Base-by-base conservation (phyloP, 2,329 filamentous ascomycete species). In the Aspergillus sp. region DNA sequence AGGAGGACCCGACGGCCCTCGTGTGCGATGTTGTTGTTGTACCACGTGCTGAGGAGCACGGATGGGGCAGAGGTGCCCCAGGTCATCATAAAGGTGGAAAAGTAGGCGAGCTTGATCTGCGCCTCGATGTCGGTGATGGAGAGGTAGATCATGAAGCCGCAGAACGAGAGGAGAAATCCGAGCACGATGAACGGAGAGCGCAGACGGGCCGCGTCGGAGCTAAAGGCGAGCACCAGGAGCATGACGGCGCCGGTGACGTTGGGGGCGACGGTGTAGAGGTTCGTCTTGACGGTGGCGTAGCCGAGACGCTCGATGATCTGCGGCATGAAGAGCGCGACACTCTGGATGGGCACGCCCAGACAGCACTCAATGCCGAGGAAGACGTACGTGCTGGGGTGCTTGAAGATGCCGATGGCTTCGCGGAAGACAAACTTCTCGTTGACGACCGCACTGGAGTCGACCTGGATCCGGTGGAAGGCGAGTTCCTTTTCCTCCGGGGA, bases 11-110 rank as follows among this genome's bases (percentile, higher is more conserved):
- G 85, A 34, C 85, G 82, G 52, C 86, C 86, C 70, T 92, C 89
- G 62, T 92, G 82, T 1, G 88, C 88, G 51, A 91, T 82, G 66
- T 93, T 93, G 76, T 92, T 92, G 73, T 89, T 92, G 73, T 91
- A 91, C 86, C 85, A 87, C 52, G 83, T 77, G 59, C 84, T 74
- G 7, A 72, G 76, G 11, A 92, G 76, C 7, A 91, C 88, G 0
- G 84, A 88, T 0, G 89, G 88, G 0, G 88, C 88, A 1, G 84
- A 86, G 0, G 87, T 90, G 14, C 88, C 88, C 85, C 87, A 91
- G 10, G 85, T 88, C 87, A 91, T 90, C 86, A 91, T 88, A 69
- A 91, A 92, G 50, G 81, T 85, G 4, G 88, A 87, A 58, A 85
- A 91, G 64, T 91, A 91, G 0, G 87, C 88, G 1, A 90, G 77